Evolutionary conservation across 2,329 filamentous ascomycete species (phyloP), one percentile per base, ranked within the genome.

Genomic region (Phyllosticta citriasiana): DNA sequence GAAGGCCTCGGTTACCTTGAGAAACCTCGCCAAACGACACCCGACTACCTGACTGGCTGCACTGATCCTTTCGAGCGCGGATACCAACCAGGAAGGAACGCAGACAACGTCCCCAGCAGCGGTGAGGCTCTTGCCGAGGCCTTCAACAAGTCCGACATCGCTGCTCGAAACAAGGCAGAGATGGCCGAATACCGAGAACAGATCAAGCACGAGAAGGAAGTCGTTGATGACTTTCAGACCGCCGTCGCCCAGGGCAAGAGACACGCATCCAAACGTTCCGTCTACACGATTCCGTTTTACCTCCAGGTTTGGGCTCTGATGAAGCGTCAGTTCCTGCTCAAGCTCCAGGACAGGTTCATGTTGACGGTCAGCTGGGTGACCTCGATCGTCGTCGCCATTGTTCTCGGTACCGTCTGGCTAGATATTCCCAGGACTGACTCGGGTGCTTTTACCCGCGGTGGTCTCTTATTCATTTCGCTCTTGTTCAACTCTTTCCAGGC

Each of bases 401-500:
- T 95, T 25, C 79, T 90, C 54, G 91, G 90, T 66, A 91, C 89
- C 0, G 84, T 94, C 3, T 96, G 88, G 78, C 80, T 91, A 62
- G 78, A 90, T 40, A 81, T 90, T 35, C 84, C 84, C 0, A 73
- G 84, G 57, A 83, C 80, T 0, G 80, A 77, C 0, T 83, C 84
- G 33, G 89, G 86, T 50, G 88, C 89, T 2, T 95, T 94, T 74
- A 88, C 86, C 66, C 85, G 90, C 71, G 89, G 89, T 64, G 90
- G 89, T 77, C 82, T 93, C 1, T 78, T 95, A 57, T 95, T 95
- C 75, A 84, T 91, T 59, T 79, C 88, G 24, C 81, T 95, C 1
- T 76, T 95, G 4, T 93, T 93, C 80, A 93, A 93, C 71, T 88
- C 88, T n/a, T 93, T 95, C 73, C 86, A 91, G 69, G 88, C 90